Base-by-base conservation (phyloP, 1,284 basidiomycete species). In the Austroboletus novae-zelandiae region DNA sequence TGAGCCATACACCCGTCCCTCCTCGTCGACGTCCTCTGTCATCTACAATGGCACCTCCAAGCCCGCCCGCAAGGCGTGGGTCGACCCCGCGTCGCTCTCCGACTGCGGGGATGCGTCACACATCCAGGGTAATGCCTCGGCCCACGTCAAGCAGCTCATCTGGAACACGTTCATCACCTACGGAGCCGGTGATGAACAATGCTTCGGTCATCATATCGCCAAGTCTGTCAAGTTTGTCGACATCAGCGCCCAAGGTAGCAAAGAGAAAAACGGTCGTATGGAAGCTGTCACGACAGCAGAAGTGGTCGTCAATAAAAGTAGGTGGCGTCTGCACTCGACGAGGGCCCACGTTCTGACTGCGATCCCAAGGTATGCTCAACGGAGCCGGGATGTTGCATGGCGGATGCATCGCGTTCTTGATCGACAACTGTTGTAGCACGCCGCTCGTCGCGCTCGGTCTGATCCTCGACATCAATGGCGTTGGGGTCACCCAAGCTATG, bases 381-480 rank as follows among this genome's bases (percentile, higher is more conserved):
- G 85, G 85, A 14, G 82, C 83, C 30, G 81, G 82, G 2, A 83
- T 84, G 76, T 72, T 86, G 27, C 85, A 88, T 55, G 85, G 86
- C 14, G 85, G 82, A 39, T 85, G 83, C 48, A 62, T 87, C 35
- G 81, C 83, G 43, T 87, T 86, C 64, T 69, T 88, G 49, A 79
- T 87, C 47, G 86, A 88, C 69, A 86, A 84, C 57, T 86, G 83
- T 64, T 82, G 78, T 36, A 79, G 80, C 48, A 81, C 81, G 13
- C 83, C 85, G 0, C 74, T 87, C 9, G 77, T 86, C 42, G 80
- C 79, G 4, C 71, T 87, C 13, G 84, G 84, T 2, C 60, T 86
- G 36, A 64, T 80, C 37, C 72, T 77, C 56, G 75, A 75, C 51
- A 66, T 74, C n/a, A 86, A 87, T 50, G 85, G 84, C 3, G 85